A percentile compares a stretch with the other conserved stretches of the same genome.
These are phyloP conservation scores for Dalbergia oliveri DNA, from an alignment of 306 rosid genomes.

Conservation along the genomic window DNA sequence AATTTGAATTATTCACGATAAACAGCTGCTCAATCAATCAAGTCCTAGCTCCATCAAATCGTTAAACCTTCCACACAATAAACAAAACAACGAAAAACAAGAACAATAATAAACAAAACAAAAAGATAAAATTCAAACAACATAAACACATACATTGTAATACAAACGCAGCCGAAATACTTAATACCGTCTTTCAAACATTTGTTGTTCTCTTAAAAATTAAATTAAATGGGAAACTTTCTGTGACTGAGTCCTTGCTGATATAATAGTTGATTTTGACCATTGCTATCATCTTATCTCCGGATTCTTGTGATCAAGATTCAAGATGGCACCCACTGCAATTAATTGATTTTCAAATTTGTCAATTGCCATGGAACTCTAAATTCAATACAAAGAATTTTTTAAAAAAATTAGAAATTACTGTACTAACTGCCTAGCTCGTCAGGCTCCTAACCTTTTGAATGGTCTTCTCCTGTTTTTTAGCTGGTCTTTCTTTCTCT, in stretches of 20 bases:
- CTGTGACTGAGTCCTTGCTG: background rate
- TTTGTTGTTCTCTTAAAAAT: background rate
- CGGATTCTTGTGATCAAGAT: background rate
- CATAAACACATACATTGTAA: no score
- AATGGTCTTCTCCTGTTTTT: background rate
- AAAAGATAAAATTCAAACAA: no score
- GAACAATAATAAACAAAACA: no score
- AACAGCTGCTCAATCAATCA: no score
- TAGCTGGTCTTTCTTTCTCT: background rate
- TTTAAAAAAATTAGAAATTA: background rate
- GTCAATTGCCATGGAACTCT: background rate
- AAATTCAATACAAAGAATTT: background rate
- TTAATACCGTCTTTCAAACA: background rate
- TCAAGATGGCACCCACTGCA: background rate
- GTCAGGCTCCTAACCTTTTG: background rate
- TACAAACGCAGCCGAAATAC: background rate
- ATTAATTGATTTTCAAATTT: background rate
- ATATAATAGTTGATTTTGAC: background rate
- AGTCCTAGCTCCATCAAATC: no score
- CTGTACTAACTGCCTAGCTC: background rate
- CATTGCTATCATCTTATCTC: background rate
- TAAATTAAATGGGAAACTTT: no score
- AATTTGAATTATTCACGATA: no score
- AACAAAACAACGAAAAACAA: no score
- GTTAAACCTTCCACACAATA: no score